Evolutionary conservation across 129 eudicot species (phyloP), one percentile per base, ranked within the genome.

Genomic region (Artemisia annua): DNA sequence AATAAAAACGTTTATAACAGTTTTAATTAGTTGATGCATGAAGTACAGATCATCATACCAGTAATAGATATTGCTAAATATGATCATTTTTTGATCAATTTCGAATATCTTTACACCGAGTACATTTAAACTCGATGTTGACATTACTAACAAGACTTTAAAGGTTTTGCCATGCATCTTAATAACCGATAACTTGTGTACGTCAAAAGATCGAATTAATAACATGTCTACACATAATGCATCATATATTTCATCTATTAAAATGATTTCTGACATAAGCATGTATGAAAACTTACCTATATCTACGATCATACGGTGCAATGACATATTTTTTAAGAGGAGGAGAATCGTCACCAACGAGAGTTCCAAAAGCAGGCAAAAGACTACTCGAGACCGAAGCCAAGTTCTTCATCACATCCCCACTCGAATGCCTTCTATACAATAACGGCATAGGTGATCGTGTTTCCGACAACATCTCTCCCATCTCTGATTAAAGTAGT

Each of bases 271-370:
- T 7, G 44, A 39, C n/a, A 77, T 52, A 59, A 49, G n/a, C 49
- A 26, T 46, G 67, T 1, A 8, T 16, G 35, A 35, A 61, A 52
- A 61, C 80, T 73, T 77, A 85, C 95, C 97, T 77, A 66, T 91
- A 91, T 67, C 97, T 78, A 30, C 95, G 90, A 75, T 91, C 95
- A 75, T 85, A 87, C 5, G 97, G 97, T 22, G 91, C 97, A 75
- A 91, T 86, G 6, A 85, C 85, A 79, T 83, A 91, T 63, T 70
- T 84, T 18, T 56, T 76, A 22, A 85, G 78, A 2, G 64, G 73
- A 7, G 74, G 46, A 32, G 87, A 67, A 64, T 82, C 88, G 9
- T 83, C 95, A 44, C 91, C 91, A 35, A 87, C 89, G 24, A 82
- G 70, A 0, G 97, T 91, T 11, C 97, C 97, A 55, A 91, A 91